Conservation (phyloP, 495 filamentous ascomycete species). For the Bombardia bombarda region DNA sequence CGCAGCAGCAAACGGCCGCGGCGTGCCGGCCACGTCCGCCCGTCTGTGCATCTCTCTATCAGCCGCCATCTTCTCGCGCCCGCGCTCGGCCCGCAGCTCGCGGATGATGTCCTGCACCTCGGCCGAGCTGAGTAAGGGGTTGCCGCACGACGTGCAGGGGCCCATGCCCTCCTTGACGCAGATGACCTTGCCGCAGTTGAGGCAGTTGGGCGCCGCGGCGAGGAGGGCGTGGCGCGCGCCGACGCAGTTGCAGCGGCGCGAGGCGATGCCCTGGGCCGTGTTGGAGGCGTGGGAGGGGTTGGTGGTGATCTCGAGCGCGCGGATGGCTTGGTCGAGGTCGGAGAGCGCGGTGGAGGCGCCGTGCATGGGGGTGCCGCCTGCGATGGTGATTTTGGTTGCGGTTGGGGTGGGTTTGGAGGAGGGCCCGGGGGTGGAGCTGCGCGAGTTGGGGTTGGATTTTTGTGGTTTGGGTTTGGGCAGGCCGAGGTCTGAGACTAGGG, state of each 20-base stretch:
- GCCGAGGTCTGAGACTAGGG: conserved; percentile 69
- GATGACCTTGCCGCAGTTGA: conserved; percentile 92
- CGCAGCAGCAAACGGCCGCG: conserved; percentile 43
- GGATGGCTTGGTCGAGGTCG: conserved; percentile 87
- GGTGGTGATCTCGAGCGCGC: conserved; percentile 80
- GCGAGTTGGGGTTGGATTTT: conserved; percentile 45
- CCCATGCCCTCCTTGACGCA: conserved; percentile 91
- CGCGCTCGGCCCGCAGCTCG: conserved; percentile 78
- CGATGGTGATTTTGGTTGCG: conserved; percentile 53
- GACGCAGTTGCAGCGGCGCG: conserved; percentile 73
- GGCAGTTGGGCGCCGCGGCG: conserved; percentile 81
- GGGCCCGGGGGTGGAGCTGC: conserved; percentile 47
- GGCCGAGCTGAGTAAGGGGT: conserved; percentile 57
- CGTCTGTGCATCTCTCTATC: conserved; percentile 60
- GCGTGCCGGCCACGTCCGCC: conserved; percentile 51
- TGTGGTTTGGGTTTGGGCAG: conserved; percentile 50
- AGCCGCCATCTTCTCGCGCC: conserved; percentile 71
- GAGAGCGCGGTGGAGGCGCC: conserved; percentile 65
- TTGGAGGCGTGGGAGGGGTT: conserved; percentile 58
- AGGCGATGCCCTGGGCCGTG: conserved; percentile 33
- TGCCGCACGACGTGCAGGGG: conserved; percentile 86
- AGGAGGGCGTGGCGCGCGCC: conserved; percentile 79
- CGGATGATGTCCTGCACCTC: conserved; percentile 81
- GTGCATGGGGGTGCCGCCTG: conserved; percentile 69
- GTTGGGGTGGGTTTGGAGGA: conserved; percentile 19